phyloP scores from a whole-genome alignment of 805 yeast species.

The Diddensiella santjacobensis region DNA sequence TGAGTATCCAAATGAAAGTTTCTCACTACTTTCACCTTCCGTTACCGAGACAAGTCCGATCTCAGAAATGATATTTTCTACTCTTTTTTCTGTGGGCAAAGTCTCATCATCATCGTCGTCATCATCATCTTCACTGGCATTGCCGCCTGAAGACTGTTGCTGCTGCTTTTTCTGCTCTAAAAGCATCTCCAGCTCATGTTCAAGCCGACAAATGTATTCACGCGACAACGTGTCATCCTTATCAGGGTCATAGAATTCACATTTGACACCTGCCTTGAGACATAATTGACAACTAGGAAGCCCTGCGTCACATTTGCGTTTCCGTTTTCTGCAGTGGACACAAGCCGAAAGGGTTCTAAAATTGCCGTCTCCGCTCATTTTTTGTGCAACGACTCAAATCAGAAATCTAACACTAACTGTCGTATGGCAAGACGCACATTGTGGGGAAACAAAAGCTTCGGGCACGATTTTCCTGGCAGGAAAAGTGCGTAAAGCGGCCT shows the following conservation, averaged over 20 bases:
- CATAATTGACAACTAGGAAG: constrained; percentile 12
- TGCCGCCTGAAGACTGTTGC: background rate
- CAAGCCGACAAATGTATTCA: constrained; percentile 9
- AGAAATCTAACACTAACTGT: no score
- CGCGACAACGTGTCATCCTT: constrained; percentile 7
- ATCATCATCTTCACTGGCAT: background rate
- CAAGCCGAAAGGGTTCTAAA: constrained; percentile 8
- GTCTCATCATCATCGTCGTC: background rate
- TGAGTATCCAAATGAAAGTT: constrained; percentile 13
- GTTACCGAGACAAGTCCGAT: constrained; percentile 13
- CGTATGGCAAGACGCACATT: no score
- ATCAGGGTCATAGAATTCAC: constrained; percentile 13
- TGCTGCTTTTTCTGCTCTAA: constrained; percentile 7
- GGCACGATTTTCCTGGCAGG: no score
- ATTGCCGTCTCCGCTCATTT: background rate
- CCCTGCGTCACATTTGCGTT: constrained; percentile 14
- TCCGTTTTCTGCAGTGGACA: constrained; percentile 9
- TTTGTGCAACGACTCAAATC: no score
- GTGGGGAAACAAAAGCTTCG: no score
- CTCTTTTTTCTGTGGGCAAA: constrained; percentile 10
- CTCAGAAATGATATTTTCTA: constrained; percentile 11
- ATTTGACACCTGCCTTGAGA: constrained; percentile 6
- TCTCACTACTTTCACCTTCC: constrained; percentile 8
- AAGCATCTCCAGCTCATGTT: constrained; percentile 6
- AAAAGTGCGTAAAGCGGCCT: no score